Base-by-base conservation (phyloP, 768 basidiomycete species). In the Gloeopeniophorella convolvens region DNA sequence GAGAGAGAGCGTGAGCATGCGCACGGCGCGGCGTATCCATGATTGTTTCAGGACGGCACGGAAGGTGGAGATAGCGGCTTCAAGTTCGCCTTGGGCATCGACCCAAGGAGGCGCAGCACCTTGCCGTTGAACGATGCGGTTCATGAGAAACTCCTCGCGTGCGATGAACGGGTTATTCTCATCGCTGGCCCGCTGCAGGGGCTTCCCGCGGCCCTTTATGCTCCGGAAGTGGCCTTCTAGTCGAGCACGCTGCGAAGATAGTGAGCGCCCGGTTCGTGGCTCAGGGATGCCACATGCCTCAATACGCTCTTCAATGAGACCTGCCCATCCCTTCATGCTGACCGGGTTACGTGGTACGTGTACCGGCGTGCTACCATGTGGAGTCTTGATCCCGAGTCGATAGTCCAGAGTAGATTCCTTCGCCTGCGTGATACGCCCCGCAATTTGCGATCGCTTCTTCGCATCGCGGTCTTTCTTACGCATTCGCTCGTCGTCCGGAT, bases 21-120 rank as follows among this genome's bases (percentile, higher is more conserved):
- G 79, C 30, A 87, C 68, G 4, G 79, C 81, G 12, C 80, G 80
- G n/a, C 86, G 79, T n/a, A 77, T 75, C 81, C 88, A 94, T 1
- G 83, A 79, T 44, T 79, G 72, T 13, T 72, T 73, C 10, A 91
- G 66, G 8, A 81, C 72, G 33, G 75, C 68, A 12, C 89, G 80
- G 66, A 91, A 91, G 2, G 76, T 68, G 5, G 60, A 61, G 1
- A 84, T 65, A 1, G 85, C 73, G 1, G 66, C 63, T 32, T 92
- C 89, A 18, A 92, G 74, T 55, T 88, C 86, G 48, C 72, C 70
- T 65, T 90, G 89, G 28, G 89, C 60, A 66, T 92, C 89, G 1
- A 92, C 82, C 89, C 90, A 93, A 3, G 87, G 84, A 26, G 89
- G 90, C 3, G 80, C 77, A 5, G 84, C 85, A n/a, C 85, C 88